These are phyloP conservation scores for Cladophialophora bantiana DNA, from an alignment of 2,329 filamentous ascomycete genomes.

Conservation along the genomic window DNA sequence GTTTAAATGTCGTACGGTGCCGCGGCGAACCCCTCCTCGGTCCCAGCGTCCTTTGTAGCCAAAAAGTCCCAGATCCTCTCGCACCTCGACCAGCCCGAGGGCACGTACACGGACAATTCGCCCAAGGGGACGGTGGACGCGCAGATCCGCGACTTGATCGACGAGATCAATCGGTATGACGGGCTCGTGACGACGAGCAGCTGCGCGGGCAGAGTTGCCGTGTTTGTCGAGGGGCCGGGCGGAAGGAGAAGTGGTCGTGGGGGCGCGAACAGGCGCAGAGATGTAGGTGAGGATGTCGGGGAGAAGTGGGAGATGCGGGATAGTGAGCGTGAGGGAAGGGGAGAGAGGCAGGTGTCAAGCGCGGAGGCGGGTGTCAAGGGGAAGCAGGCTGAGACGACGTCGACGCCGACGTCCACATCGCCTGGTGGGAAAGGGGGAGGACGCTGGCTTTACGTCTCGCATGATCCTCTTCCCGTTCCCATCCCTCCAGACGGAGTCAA, in stretches of 20 bases:
- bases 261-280: constrained; percentile 24
- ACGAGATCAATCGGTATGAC: constrained; percentile 71
- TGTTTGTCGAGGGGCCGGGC: constrained; percentile 82
- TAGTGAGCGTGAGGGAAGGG: background rate
- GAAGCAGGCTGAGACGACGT: background rate
- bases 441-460: constrained; percentile 86
- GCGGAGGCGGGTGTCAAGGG: background rate
- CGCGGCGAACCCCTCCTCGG: background rate
- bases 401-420: constrained; percentile 50
- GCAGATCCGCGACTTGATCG: constrained; percentile 77
- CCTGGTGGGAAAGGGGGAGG: constrained; percentile 87
- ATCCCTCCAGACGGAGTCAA: constrained; percentile 35
- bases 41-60: constrained; percentile 55
- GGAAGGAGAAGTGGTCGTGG: too few species aligned
- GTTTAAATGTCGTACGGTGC: too few species aligned
- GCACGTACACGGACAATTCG: constrained; percentile 79
- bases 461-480: constrained; percentile 67
- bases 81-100: constrained; percentile 71
- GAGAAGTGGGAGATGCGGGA: background rate
- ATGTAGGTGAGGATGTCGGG: background rate
- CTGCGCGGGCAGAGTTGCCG: constrained; percentile 84
- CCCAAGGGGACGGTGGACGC: constrained; percentile 88
- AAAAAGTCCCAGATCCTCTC: constrained; percentile 77
- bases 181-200: constrained; percentile 92
- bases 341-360: background rate